Percentiles rank a stretch among this genome's conserved stretches.
Evolutionary conservation across 257 asterid species (phyloP).

Genomic region (Knoxia roxburghii): DNA sequence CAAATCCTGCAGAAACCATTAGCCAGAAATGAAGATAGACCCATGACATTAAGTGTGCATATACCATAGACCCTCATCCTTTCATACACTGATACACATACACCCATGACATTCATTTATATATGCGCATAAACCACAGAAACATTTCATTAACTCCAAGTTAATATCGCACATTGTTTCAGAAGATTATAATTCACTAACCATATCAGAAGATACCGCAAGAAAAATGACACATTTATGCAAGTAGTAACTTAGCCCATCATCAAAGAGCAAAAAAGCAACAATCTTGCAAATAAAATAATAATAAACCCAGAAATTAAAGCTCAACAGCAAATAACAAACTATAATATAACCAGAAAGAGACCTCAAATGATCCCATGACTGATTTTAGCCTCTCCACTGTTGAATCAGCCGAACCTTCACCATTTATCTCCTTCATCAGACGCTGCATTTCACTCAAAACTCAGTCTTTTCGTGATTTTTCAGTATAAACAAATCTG

Average conservation of each 20-base stretch:
- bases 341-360: not conserved
- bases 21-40: not conserved
- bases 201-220: not conserved
- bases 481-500: not conserved
- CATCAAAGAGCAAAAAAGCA: not conserved
- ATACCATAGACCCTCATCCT: not conserved
- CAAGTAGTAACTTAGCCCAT: not conserved
- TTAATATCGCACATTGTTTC: not conserved
- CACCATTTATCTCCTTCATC: slow-evolving; percentile 21
- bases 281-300: too few species aligned
- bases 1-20: slow-evolving; percentile 36
- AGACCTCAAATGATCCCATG: slow-evolving; percentile 40
- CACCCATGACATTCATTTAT: too few species aligned
- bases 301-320: too few species aligned
- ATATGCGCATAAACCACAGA: too few species aligned
- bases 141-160: not conserved
- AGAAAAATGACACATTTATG: not conserved
- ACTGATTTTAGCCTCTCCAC: slow-evolving; percentile 34
- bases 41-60: not conserved
- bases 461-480: slow-evolving; percentile 20
- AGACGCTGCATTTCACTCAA: slow-evolving; percentile 31
- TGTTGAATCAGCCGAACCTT: slow-evolving; percentile 19
- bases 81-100: too few species aligned
- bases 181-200: not conserved
- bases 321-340: not conserved